Evolutionary conservation across 768 basidiomycete genomes (phyloP).

Genomic region (Leccinum olivaceopallidum): DNA sequence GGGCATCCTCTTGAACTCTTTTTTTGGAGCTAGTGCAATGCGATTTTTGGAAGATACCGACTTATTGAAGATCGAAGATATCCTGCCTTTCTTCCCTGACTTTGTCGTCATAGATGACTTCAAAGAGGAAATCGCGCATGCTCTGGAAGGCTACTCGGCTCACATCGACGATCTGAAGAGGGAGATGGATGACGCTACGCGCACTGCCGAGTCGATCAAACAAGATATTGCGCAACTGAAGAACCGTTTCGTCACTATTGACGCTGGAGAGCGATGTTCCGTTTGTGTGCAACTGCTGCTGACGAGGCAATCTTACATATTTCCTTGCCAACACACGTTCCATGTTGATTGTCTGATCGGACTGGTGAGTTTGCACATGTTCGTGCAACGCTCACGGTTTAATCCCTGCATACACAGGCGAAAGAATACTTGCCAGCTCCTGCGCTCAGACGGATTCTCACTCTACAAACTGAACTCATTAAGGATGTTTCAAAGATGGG

Average conservation of each 20-base stretch:
- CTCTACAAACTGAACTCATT: slow-evolving; percentile 83
- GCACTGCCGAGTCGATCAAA: slow-evolving; percentile 90
- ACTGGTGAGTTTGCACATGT: slow-evolving; percentile 58
- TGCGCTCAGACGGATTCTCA: slow-evolving; percentile 80
- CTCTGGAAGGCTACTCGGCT: slow-evolving; percentile 89
- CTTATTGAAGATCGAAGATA: slow-evolving; percentile 96
- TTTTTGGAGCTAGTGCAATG: slow-evolving; percentile 72
- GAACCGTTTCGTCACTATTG: slow-evolving; percentile 90
- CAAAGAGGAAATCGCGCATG: slow-evolving; percentile 97
- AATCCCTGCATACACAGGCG: slow-evolving; percentile 56
- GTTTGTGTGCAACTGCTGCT: slow-evolving; percentile 75
- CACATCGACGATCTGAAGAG: slow-evolving; percentile 87
- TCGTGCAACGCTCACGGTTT: not conserved
- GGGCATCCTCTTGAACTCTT: not conserved
- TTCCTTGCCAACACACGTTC: slow-evolving; percentile 97
- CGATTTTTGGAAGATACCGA: slow-evolving; percentile 93
- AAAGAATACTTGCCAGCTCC: slow-evolving; percentile 88
- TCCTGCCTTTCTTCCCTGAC: slow-evolving; percentile 99
- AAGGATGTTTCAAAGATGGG: slow-evolving; percentile 43
- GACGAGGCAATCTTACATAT: slow-evolving; percentile 94
- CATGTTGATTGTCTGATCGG: slow-evolving; percentile 97
- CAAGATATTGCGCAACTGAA: slow-evolving; percentile 83
- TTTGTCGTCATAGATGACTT: slow-evolving; percentile 99
- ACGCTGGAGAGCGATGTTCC: slow-evolving; percentile 84
- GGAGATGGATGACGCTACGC: slow-evolving; percentile 97